A percentile compares a stretch with the other conserved stretches of the same genome.
Conservation (phyloP, 768 basidiomycete species). For the Xerocomus potaroensis region DNA sequence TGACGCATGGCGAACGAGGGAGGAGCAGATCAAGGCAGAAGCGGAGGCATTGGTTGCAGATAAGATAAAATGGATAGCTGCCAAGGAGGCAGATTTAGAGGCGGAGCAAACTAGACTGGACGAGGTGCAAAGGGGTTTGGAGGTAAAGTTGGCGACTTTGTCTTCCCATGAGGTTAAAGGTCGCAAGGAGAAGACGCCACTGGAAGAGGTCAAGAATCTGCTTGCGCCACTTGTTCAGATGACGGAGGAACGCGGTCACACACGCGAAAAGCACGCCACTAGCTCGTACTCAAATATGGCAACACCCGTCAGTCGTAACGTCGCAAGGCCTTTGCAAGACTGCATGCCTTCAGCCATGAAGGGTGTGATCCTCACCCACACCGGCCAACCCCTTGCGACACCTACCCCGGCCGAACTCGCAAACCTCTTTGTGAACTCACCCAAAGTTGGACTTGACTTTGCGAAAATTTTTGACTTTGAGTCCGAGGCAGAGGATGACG, state of each 20-base stretch:
- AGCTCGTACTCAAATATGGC: conserved; percentile 30
- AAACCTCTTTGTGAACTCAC: conserved; percentile 64
- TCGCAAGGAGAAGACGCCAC: conserved; percentile 51
- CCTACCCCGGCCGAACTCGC: conserved; percentile 64
- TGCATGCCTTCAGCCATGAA: conserved; percentile 57
- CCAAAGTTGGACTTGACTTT: conserved; percentile 70
- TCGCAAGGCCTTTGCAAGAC: conserved; percentile 26
- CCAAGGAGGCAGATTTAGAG: conserved; percentile 50
- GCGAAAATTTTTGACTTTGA: conserved; percentile 73
- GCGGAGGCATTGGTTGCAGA: conserved; percentile 39
- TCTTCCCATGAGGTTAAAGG: conserved; percentile 38
- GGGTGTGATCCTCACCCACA: conserved; percentile 74
- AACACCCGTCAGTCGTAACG: conserved; percentile 48
- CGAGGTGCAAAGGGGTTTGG: conserved; percentile 44
- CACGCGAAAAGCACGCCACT: conserved; percentile 16
- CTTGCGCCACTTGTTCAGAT: conserved; percentile 47
- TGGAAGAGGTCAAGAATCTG: conserved; percentile 75
- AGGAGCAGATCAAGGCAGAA: conserved; percentile 48
- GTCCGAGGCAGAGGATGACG: conserved; percentile 26
- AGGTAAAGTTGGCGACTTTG: conserved; percentile 42
- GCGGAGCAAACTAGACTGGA: conserved; percentile 49
- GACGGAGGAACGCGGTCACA: conserved; percentile 26
- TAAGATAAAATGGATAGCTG: conserved; percentile 44
- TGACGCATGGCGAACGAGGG: conserved; percentile 53
- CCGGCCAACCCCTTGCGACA: conserved; percentile 70